These are phyloP conservation scores for Yamadazyma takamatsuzukensis DNA, from an alignment of 805 yeast genomes.

Conservation along the genomic window DNA sequence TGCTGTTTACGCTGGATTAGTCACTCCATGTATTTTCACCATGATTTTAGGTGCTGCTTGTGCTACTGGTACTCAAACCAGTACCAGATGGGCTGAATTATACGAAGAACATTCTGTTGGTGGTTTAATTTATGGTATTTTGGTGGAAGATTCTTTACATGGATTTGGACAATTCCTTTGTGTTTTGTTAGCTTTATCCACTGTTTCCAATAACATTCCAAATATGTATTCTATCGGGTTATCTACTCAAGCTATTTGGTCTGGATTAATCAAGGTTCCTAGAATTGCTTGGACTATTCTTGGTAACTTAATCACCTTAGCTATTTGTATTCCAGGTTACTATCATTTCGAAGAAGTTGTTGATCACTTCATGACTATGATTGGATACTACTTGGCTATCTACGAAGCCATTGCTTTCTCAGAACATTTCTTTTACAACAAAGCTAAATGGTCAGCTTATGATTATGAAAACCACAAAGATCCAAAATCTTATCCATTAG, in stretches of 20 bases:
- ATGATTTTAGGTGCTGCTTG: conserved; percentile 30
- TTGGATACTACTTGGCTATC: conserved; percentile 30
- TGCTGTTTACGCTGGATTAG: conserved; percentile 25
- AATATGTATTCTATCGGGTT: conserved; percentile 30
- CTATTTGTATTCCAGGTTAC: conserved; percentile 32
- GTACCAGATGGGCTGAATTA: conserved; percentile 17
- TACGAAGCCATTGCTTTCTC: conserved; percentile 28
- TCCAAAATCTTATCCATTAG: conserved; percentile 22
- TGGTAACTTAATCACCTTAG: conserved; percentile 30
- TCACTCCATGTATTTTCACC: conserved; percentile 25
- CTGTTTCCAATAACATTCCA: conserved; percentile 31
- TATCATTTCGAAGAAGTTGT: conserved; percentile 27
- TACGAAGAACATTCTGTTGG: conserved; percentile 23
- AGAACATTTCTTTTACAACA: conserved; percentile 24
- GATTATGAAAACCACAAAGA: conserved; percentile 23
- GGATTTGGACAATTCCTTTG: conserved; percentile 30
- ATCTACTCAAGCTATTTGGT: conserved; percentile 29
- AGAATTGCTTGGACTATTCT: conserved; percentile 32
- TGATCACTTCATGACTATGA: conserved; percentile 29
- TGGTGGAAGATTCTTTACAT: conserved; percentile 24
- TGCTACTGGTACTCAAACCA: conserved; percentile 21
- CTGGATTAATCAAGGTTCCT: conserved; percentile 26
- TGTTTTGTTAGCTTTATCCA: conserved; percentile 28
- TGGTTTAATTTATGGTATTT: conserved; percentile 27
- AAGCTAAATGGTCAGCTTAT: conserved; percentile 24